Evolutionary conservation across 176 grass and related monocot species (phyloP).

Genomic region (Avena sativa): DNA sequence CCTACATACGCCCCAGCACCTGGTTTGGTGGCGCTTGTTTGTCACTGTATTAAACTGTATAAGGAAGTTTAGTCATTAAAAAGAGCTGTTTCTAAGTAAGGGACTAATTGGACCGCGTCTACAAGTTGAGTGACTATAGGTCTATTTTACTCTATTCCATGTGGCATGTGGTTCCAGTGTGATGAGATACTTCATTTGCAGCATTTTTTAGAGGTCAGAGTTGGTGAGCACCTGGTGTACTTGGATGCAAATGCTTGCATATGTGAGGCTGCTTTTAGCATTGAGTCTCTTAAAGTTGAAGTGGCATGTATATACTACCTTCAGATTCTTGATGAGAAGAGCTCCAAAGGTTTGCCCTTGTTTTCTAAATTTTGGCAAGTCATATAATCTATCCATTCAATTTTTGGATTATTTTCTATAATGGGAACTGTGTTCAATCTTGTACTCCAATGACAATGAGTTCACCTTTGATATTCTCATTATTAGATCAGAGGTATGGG

Average conservation of each 20-base stretch:
- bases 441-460: not conserved
- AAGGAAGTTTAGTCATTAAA: not conserved
- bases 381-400: constrained; percentile 11
- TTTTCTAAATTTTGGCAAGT: constrained; percentile 12
- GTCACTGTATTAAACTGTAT: not conserved
- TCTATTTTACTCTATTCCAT: not conserved
- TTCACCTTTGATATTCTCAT: constrained; percentile 9
- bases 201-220: constrained; percentile 70
- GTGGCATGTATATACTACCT: constrained; percentile 84
- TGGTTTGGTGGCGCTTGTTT: not conserved
- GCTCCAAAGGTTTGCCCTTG: constrained; percentile 64
- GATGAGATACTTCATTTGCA: constrained; percentile 48
- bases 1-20: not conserved
- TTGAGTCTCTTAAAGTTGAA: constrained; percentile 83
- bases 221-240: constrained; percentile 71
- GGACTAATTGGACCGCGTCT: not conserved
- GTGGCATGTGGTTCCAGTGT: constrained; percentile 28
- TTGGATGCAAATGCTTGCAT: constrained; percentile 60
- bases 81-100: not conserved
- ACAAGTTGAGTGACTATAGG: not conserved
- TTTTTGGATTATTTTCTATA: not conserved
- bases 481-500: not conserved
- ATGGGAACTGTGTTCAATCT: constrained; percentile 3
- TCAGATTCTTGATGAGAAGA: constrained; percentile 78
- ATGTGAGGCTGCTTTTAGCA: constrained; percentile 51